A percentile compares a stretch with the other conserved stretches of the same genome.
Evolutionary conservation across 1,139 yeast species (phyloP).

Genomic region (Candida pseudoviswanathii): DNA sequence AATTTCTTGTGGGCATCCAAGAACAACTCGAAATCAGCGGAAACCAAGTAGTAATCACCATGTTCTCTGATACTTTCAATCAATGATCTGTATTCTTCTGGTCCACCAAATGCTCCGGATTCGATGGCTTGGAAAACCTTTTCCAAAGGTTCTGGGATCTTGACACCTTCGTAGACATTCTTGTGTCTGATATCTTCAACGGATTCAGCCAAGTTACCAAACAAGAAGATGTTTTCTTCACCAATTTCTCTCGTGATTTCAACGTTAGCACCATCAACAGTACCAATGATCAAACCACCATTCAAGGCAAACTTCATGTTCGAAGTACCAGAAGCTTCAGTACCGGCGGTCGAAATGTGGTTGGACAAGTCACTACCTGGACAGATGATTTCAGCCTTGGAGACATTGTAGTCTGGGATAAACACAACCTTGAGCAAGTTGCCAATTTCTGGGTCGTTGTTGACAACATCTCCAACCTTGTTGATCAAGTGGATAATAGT

Average conservation of each 20-base stretch:
- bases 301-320: conserved; percentile 94
- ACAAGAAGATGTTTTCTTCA: conserved; percentile 87
- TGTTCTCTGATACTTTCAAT: conserved; percentile 68
- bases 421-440: conserved; percentile 83
- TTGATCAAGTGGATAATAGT: conserved; percentile 84
- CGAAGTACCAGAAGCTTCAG: conserved; percentile 95
- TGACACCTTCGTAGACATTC: conserved; percentile 62
- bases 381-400: conserved; percentile 87
- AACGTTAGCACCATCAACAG: conserved; percentile 96
- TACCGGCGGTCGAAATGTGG: conserved; percentile 97
- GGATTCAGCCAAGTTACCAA: conserved; percentile 87
- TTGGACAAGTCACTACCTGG: conserved; percentile 92
- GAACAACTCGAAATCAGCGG: conserved; percentile 87
- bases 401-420: conserved; percentile 89
- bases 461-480: conserved; percentile 77
- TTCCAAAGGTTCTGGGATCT: conserved; percentile 56
- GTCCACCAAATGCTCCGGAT: conserved; percentile 70
- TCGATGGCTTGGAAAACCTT: conserved; percentile 72
- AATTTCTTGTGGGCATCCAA: conserved; percentile 77
- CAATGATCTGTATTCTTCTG: conserved; percentile 66
- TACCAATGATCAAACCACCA: conserved; percentile 93
- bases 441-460: conserved; percentile 72
- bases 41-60: conserved; percentile 85
- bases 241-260: conserved; percentile 94
- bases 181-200: conserved; percentile 83